A percentile compares a stretch with the other conserved stretches of the same genome.
Evolutionary conservation across 1,284 basidiomycete genomes (phyloP).

Genomic region (Anthracocystis walkeri): DNA sequence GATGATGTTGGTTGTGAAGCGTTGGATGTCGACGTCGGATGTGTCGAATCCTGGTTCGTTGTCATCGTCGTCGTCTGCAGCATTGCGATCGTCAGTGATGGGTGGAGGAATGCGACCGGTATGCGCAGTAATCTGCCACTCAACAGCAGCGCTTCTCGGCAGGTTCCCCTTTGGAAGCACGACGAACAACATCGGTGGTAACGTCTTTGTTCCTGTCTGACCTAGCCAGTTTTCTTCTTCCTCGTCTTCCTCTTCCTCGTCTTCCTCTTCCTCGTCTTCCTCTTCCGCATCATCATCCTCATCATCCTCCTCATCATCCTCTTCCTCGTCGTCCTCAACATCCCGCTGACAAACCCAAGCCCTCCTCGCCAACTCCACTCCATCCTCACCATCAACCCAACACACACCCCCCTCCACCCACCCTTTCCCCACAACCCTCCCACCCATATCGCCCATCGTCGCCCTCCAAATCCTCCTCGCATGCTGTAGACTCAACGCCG

Average conservation of each 20-base stretch:
- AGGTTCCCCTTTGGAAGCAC: slow-evolving; percentile 37
- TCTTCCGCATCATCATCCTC: no score
- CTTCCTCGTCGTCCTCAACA: slow-evolving; percentile 13
- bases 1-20: background rate
- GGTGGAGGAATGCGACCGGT: slow-evolving; percentile 46
- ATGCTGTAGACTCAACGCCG: slow-evolving; percentile 84
- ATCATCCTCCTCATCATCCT: slow-evolving; percentile 22
- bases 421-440: slow-evolving; percentile 29
- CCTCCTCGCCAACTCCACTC: slow-evolving; percentile 15
- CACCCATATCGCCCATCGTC: slow-evolving; percentile 49
- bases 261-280: slow-evolving; percentile 18
- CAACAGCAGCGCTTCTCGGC: slow-evolving; percentile 55
- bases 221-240: slow-evolving; percentile 22
- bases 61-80: slow-evolving; percentile 17
- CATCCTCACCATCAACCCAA: slow-evolving; percentile 55
- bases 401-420: slow-evolving; percentile 67
- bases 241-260: slow-evolving; percentile 3
- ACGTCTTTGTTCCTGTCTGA: background rate
- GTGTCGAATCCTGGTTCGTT: slow-evolving; percentile 36
- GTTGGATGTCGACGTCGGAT: slow-evolving; percentile 7
- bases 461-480: slow-evolving; percentile 76
- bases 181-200: slow-evolving; percentile 56
- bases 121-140: slow-evolving; percentile 67
- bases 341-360: slow-evolving; percentile 21
- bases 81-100: background rate